phyloP scores from a whole-genome alignment of 805 yeast species.

The Ogataea pini region DNA sequence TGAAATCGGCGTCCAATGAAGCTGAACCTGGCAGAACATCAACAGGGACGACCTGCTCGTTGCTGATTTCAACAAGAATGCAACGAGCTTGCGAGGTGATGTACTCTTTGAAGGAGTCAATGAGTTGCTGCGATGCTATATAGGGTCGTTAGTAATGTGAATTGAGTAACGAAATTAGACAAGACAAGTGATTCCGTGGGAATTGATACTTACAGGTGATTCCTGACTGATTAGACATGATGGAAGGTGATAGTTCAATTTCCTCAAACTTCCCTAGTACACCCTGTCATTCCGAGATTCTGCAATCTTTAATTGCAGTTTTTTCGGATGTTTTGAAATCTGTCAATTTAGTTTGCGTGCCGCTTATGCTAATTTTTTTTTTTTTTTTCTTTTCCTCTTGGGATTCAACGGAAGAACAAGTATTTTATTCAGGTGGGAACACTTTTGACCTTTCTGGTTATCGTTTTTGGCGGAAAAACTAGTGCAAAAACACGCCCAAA shows the following conservation, averaged over 20 bases:
- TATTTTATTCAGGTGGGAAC: conserved; percentile 1
- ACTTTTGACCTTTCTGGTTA: neutral
- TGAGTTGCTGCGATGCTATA: conserved; percentile 44
- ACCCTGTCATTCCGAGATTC: neutral
- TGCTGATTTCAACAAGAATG: conserved; percentile 30
- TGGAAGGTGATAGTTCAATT: neutral
- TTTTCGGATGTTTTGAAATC: neutral
- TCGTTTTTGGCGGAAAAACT: neutral
- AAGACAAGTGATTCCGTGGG: neutral
- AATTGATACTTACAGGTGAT: conserved; percentile 40
- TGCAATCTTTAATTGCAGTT: neutral
- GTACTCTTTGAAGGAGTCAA: conserved; percentile 45
- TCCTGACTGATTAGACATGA: conserved; percentile 70
- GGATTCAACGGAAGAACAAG: conserved; percentile 20
- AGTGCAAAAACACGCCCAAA: neutral
- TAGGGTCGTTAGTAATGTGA: neutral
- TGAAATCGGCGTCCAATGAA: conserved; percentile 39
- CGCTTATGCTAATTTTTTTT: neutral
- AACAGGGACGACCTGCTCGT: conserved; percentile 37
- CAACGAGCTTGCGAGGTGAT: conserved; percentile 35
- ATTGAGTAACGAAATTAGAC: neutral
- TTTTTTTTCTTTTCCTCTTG: neutral
- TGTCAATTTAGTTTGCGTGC: neutral
- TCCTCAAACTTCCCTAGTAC: neutral
- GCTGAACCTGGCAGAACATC: conserved; percentile 33